Evolutionary conservation across 495 filamentous ascomycete species (phyloP).

Genomic region (Trichoderma gamsii): DNA sequence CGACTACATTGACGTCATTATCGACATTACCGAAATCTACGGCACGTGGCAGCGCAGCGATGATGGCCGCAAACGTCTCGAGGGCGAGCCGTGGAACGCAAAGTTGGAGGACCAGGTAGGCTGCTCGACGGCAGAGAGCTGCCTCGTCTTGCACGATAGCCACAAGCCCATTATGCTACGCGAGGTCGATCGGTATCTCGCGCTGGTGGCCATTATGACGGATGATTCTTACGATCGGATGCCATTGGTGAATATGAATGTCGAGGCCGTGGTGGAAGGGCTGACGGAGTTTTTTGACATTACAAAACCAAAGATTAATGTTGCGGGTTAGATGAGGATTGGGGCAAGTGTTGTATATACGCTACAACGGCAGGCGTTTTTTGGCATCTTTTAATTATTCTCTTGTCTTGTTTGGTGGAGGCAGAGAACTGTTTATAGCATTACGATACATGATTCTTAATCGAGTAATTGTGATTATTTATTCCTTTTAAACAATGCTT

Average conservation of each 20-base stretch:
- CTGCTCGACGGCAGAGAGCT: constrained; percentile 67
- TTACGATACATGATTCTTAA: background rate
- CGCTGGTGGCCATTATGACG: constrained; percentile 69
- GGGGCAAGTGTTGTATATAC: background rate
- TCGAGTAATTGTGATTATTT: background rate
- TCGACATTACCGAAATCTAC: constrained; percentile 92
- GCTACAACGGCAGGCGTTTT: background rate
- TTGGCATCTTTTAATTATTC: background rate
- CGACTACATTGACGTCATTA: constrained; percentile 95
- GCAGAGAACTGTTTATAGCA: background rate
- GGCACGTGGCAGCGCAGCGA: constrained; percentile 59
- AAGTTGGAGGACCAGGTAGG: constrained; percentile 58
- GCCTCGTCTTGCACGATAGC: constrained; percentile 71
- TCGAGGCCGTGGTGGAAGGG: constrained; percentile 49
- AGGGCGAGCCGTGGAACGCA: constrained; percentile 54
- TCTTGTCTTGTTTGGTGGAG: background rate
- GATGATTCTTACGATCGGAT: constrained; percentile 56
- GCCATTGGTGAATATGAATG: constrained; percentile 53
- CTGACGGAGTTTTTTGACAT: constrained; percentile 52
- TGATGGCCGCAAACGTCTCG: constrained; percentile 47
- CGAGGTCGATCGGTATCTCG: constrained; percentile 85
- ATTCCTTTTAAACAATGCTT: background rate
- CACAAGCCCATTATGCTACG: constrained; percentile 74
- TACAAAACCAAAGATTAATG: constrained; percentile 38
- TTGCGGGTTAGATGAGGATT: constrained; percentile 16